Base-by-base conservation (phyloP, 2,329 filamentous ascomycete species). In the Aspergillus ustus region DNA sequence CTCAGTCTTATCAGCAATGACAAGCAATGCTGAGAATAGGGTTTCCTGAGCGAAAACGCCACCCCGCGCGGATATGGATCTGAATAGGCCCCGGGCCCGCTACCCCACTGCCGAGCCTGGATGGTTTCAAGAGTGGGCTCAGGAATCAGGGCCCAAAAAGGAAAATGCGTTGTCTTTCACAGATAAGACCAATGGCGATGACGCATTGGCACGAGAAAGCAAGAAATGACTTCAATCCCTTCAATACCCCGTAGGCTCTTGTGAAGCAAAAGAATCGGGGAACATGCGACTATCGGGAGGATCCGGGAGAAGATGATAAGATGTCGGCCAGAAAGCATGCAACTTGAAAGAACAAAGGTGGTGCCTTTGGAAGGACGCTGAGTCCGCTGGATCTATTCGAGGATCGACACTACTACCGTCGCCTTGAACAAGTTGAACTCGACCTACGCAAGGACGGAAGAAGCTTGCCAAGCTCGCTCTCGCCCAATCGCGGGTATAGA, bases 401-500 rank as follows among this genome's bases (percentile, higher is more conserved):
- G 28, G 59, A 40, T 61, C 48, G 53, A 52, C 57, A 28, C 29
- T 11, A 28, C 29, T 11, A 15, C 44, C 28, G 7, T 52, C n/a
- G 34, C 34, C 52, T 46, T 46, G 19, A 48, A 60, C 46, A 9
- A 9, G 8, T 34, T 34, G 25, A 25, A 34, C 43, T 20, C 52
- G 46, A 43, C 28, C 9, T 8, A 34, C 11, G 11, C n/a, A 43
- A 13, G 3, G 37, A 45, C 17, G 31, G 29, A 44, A 40, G 59
- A 52, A 57, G 37, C 48, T 28, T 22, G 53, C 59, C 59, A 61
- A 61, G 53, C 4, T 43, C 22, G 25, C 43, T 49, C 40, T 25
- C 29, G 53, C 46, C 59, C 59, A 61, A 61, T 61, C 25, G 43
- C 22, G 37, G 49, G 15, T 25, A 43, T 50, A n/a, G 22, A 53